Conservation (phyloP, 2,329 filamentous ascomycete species). For the Cyclaneusma minus region DNA sequence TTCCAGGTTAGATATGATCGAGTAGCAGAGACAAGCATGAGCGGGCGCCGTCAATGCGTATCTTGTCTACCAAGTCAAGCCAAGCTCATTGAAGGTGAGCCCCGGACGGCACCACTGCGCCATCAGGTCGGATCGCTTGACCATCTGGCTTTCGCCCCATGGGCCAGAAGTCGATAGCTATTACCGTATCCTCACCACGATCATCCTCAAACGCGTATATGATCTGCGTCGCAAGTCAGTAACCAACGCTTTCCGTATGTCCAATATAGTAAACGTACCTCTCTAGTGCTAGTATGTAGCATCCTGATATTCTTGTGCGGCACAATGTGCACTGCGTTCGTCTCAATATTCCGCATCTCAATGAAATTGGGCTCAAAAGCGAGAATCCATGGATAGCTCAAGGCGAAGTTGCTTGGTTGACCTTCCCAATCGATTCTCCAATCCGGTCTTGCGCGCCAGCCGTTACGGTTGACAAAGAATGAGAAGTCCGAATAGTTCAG, state of each 20-base stretch:
- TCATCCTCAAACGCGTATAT: conserved; percentile 97
- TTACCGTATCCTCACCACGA: conserved; percentile 79
- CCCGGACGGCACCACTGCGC: too few species aligned
- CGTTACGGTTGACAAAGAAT: conserved; percentile 94
- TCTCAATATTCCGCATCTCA: conserved; percentile 91
- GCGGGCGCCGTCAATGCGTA: too few species aligned
- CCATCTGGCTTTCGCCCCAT: conserved; percentile 16
- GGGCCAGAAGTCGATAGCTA: conserved; percentile 87
- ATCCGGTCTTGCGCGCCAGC: conserved; percentile 88
- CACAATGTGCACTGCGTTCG: conserved; percentile 85
- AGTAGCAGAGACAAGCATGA: too few species aligned
- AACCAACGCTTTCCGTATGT: conserved; percentile 8
- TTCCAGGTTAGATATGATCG: too few species aligned
- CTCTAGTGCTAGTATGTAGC: conserved; percentile 91
- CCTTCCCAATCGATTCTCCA: conserved; percentile 99
- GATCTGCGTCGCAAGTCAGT: conserved; percentile 43
- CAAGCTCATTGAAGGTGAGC: too few species aligned
- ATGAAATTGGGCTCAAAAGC: conserved; percentile 97
- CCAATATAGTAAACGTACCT: conserved; percentile 44
- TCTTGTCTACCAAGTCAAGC: too few species aligned
- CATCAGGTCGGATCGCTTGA: too few species aligned
- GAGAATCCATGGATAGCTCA: conserved; percentile 92
- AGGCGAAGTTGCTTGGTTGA: conserved; percentile 76
- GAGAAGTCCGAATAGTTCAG: conserved; percentile 98
- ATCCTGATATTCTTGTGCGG: conserved; percentile 94